phyloP scores from a whole-genome alignment of 495 filamentous ascomycete species.

The Tuber brumale region DNA sequence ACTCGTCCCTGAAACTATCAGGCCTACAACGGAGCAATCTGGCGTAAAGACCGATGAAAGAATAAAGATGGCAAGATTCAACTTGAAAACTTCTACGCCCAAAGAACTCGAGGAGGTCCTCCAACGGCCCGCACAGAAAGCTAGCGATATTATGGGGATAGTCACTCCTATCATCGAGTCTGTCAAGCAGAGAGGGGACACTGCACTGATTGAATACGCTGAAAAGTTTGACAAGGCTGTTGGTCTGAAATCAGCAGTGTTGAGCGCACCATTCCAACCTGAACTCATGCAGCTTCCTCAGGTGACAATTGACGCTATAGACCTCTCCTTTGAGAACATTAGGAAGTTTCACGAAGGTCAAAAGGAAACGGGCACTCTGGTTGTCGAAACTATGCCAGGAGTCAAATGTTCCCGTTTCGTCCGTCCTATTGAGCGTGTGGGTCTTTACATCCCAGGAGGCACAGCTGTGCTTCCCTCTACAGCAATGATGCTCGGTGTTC shows the following conservation, averaged over 20 bases:
- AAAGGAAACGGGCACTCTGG: constrained; percentile 65
- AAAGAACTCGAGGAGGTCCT: constrained; percentile 63
- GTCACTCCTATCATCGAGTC: constrained; percentile 85
- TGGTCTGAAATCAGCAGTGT: constrained; percentile 76
- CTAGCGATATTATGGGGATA: constrained; percentile 83
- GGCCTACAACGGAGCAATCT: constrained; percentile 16
- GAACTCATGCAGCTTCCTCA: constrained; percentile 74
- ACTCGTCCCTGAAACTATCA: constrained; percentile 42
- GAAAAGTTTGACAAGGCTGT: constrained; percentile 96
- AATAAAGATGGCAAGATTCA: constrained; percentile 76
- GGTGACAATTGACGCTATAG: constrained; percentile 84
- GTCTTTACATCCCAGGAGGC: constrained; percentile 89
- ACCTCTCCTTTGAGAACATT: constrained; percentile 89
- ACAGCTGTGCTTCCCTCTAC: constrained; percentile 94
- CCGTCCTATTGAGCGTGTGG: constrained; percentile 85
- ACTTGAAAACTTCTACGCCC: constrained; percentile 55
- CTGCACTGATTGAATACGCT: constrained; percentile 80
- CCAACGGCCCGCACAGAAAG: constrained; percentile 84
- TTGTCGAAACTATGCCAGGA: constrained; percentile 95
- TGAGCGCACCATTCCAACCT: constrained; percentile 77
- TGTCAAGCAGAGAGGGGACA: constrained; percentile 72
- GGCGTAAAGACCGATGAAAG: constrained; percentile 50
- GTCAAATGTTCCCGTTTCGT: constrained; percentile 91
- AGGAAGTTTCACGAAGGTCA: constrained; percentile 87
- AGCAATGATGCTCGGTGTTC: constrained; percentile 94